These are phyloP conservation scores for Artemisia tridentata DNA, from an alignment of 129 eudicot species.

Conservation along the genomic window DNA sequence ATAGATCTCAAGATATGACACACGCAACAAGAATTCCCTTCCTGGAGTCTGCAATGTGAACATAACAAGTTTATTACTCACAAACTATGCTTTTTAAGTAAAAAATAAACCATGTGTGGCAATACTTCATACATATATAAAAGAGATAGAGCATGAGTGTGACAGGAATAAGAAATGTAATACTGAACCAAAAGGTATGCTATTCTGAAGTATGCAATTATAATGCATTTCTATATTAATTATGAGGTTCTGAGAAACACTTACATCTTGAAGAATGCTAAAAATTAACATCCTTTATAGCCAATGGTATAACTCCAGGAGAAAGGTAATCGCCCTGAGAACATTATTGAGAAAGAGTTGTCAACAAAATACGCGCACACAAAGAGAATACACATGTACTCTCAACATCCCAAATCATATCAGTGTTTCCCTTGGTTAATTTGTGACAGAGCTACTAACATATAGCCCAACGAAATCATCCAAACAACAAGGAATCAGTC, in stretches of 20 bases:
- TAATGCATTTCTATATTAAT: too few species aligned
- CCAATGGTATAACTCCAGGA: conserved; percentile 97
- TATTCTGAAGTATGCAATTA: too few species aligned
- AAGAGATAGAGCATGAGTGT: too few species aligned
- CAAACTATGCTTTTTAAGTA: too few species aligned
- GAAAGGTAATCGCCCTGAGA: conserved; percentile 87
- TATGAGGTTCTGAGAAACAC: conserved; percentile 17
- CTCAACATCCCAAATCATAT: too few species aligned
- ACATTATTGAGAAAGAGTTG: conserved; percentile 19
- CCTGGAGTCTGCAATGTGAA: conserved; percentile 84
- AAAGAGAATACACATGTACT: neutral
- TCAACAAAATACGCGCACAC: too few species aligned
- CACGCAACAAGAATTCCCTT: conserved; percentile 88
- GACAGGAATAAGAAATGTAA: too few species aligned
- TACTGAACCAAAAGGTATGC: too few species aligned
- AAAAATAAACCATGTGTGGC: too few species aligned
- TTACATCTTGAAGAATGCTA: conserved; percentile 97
- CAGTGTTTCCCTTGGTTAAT: too few species aligned
- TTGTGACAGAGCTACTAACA: too few species aligned
- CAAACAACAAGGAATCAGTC: conserved; percentile 2
- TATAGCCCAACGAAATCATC: neutral
- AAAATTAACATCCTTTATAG: conserved; percentile 96
- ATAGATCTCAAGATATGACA: conserved; percentile 91
- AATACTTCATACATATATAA: too few species aligned
- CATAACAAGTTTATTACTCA: conserved; percentile 12